A percentile compares a stretch with the other conserved stretches of the same genome.
These are phyloP conservation scores for Cladophialophora immunda DNA, from an alignment of 2,329 filamentous ascomycete genomes.

Conservation along the genomic window DNA sequence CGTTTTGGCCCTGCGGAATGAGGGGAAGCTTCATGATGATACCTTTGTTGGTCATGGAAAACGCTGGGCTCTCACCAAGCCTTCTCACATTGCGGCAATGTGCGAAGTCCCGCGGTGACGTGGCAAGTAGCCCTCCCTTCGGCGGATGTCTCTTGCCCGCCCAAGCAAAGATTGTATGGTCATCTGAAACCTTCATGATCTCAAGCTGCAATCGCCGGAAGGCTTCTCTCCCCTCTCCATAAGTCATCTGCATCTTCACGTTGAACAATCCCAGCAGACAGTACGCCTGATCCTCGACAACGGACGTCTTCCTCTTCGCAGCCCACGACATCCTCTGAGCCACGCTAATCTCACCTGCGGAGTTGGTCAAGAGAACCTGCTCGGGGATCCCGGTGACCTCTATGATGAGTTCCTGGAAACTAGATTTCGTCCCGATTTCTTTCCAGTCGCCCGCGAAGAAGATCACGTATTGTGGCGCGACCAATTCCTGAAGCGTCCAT, in stretches of 20 bases:
- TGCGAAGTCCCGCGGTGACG: too few species aligned
- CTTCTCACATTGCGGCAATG: not conserved
- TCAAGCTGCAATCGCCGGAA: conserved; percentile 4
- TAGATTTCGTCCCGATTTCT: conserved; percentile 16
- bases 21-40: conserved; percentile 7
- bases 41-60: conserved; percentile 18
- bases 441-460: conserved; percentile 31
- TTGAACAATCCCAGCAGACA: too few species aligned
- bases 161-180: conserved; percentile 8
- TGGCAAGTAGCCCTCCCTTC: too few species aligned
- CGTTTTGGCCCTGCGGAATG: not conserved
- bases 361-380: not conserved
- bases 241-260: too few species aligned
- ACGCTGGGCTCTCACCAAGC: conserved; percentile 3
- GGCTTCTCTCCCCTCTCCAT: not conserved
- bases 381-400: conserved; percentile 27
- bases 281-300: too few species aligned
- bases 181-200: conserved; percentile 12
- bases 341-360: too few species aligned
- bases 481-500: too few species aligned
- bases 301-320: too few species aligned
- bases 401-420: conserved; percentile 6
- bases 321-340: too few species aligned
- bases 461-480: conserved; percentile 14
- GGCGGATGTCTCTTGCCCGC: not conserved